Base-by-base conservation (phyloP, 1,284 basidiomycete species). In the Thelephora terrestris region DNA sequence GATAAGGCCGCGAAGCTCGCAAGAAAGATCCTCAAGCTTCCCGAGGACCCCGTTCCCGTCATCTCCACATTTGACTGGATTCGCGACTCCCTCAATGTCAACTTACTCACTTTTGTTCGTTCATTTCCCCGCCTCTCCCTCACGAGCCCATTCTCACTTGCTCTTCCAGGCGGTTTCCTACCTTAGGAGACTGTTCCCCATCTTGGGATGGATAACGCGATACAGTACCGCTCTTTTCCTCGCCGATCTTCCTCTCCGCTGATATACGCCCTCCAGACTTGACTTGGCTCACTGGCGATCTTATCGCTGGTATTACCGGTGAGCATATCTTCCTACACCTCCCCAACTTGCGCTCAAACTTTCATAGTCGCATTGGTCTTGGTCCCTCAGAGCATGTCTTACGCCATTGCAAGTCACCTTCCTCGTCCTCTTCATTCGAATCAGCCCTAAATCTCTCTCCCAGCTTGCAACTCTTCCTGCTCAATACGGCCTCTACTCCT, bases 401-500 rank as follows among this genome's bases (percentile, higher is more conserved):
- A 89, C 60, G 85, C 86, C 34, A 69, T 74, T 66, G 83, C 81
- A 61, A 25, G 56, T 55, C 12, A 39, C 27, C 38, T 10, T 35
- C 40, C 45, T 24, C 20, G 25, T 20, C 7, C 25, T 6, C 27
- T 14, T 21, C 38, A 36, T 21, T 7, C 17, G 20, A 16, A 43
- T 50, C 21, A 50, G 27, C 34, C 46, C 39, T 48, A 18, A 43
- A 36, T 38, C 24, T 24, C 43, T 25, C 4, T 17, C 67, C 52
- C 69, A 91, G 76, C 78, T 99, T 53, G 95, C 95, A 1, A 84
- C 82, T 0, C 79, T 99, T 10, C 73, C 81, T 1, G 69, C 88
- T 2, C 77, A 99, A 67, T 98, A 91, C 61, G 96, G 96, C 55
- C 76, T 98, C 7, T 98, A 98, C 66, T 94, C 92, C 3, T 93